Base-by-base conservation (phyloP, 1,284 basidiomycete genomes). In the Puccinia polysora region DNA sequence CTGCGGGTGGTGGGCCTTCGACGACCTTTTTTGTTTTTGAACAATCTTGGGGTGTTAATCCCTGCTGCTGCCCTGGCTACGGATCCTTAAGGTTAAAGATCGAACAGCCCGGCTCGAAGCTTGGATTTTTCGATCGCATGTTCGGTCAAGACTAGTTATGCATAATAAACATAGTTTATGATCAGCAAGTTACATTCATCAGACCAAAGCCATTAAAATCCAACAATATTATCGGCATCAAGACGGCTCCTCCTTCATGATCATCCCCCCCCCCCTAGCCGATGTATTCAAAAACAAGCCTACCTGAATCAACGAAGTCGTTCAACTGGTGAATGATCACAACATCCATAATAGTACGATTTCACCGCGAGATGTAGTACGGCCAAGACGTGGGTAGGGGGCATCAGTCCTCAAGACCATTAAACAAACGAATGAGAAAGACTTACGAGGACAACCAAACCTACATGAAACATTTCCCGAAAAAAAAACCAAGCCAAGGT, bases 111-210 rank as follows among this genome's bases (percentile, higher is more conserved):
- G n/a, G 52, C 65, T 38, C 65, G 32, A 34, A 56, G 43, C 38
- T 68, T 68, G 10, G 65, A 68, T 68, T 68, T 68, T 30, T 68
- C 65, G 40, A 68, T 68, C 23, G 65, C 65, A 56, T 56, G 53
- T 58, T 68, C 65, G 45, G 65, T 68, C 28, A 68, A 34, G 7
- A 68, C 65, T 67, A 25, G 2, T n/a, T 38, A 25, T n/a, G n/a
- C n/a, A n/a, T n/a, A n/a, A n/a, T n/a, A 3, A 2, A n/a, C 30
- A 56, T 8, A 34, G 53, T 36, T 36, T n/a, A 36, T 18, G 23
- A 14, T 36, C n/a, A n/a, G n/a, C n/a, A n/a, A n/a, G n/a, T n/a
- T n/a, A n/a, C n/a, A n/a, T n/a, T n/a, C n/a, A n/a, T n/a, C n/a
- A n/a, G n/a, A n/a, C n/a, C n/a, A n/a, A n/a, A n/a, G n/a, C n/a